phyloP scores from a whole-genome alignment of 2,329 filamentous ascomycete genomes.

The Passalora sequoiae region DNA sequence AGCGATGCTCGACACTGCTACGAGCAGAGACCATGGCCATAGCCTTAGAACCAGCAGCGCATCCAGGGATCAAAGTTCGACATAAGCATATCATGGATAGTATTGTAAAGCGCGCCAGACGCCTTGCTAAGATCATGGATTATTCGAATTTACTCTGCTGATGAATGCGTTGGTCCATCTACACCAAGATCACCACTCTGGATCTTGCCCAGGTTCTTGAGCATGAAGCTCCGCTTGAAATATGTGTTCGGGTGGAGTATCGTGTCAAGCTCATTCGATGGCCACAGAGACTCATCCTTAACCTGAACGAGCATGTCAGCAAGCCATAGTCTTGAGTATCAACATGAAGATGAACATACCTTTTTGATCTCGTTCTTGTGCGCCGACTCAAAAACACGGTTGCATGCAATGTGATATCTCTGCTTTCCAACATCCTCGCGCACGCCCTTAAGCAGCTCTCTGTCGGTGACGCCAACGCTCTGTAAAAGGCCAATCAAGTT shows the following conservation, averaged over 20 bases:
- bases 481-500: slow-evolving; percentile 76
- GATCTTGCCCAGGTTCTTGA: slow-evolving; percentile 68
- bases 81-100: too few relatives aligned
- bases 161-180: slow-evolving; percentile 29
- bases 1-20: too few relatives aligned
- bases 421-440: slow-evolving; percentile 83
- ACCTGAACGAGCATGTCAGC: slow-evolving; percentile 27
- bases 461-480: slow-evolving; percentile 71
- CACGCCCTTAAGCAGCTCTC: slow-evolving; percentile 71
- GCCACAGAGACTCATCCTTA: slow-evolving; percentile 46
- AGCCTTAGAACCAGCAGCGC: too few relatives aligned
- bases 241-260: slow-evolving; percentile 98
- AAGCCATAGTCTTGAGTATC: background rate
- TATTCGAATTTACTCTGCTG: slow-evolving; percentile 1
- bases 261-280: slow-evolving; percentile 73
- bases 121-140: background rate
- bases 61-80: too few relatives aligned
- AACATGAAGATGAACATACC: slow-evolving; percentile 19
- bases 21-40: too few relatives aligned
- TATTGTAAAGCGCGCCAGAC: too few relatives aligned
- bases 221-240: slow-evolving; percentile 86
- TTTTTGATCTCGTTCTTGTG: slow-evolving; percentile 60
- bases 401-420: slow-evolving; percentile 92
- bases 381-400: slow-evolving; percentile 83
- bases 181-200: slow-evolving; percentile 34